Evolutionary conservation across 2,329 filamentous ascomycete species (phyloP), one percentile per base, ranked within the genome.

Genomic region (Phoma sp.): DNA sequence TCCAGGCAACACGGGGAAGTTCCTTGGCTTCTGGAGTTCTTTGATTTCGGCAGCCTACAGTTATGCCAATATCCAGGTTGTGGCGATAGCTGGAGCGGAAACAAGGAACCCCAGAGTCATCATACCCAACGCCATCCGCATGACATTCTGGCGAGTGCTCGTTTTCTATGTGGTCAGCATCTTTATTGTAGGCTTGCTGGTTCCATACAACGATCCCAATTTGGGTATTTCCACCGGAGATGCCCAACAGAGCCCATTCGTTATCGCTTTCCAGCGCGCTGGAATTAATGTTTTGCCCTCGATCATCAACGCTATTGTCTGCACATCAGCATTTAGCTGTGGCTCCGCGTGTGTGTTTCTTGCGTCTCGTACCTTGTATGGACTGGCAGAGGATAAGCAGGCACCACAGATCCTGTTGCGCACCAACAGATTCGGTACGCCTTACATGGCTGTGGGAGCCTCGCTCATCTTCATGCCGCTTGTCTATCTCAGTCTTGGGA

Each of bases 61-160:
- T 55, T 92, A 91, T 65, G 85, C 87, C 1, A 89, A 89, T 24
- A 92, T 89, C 1, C 89, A 93, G 71, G 80, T 92, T 14, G 88
- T 92, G 39, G 90, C 89, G 53, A 82, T 93, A 7, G 89, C 89
- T 7, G 89, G 89, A 4, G 90, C 89, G 24, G 90, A 93, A 74
- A 90, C 89, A 0, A 86, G 84, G 23, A 92, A 92, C 68, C 90
- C 90, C 4, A 83, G 89, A 57, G 91, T 96, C 73, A 91, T 90
- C 2, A 82, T 98, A 0, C 93, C 93, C 0, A 93, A 88, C 0
- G 93, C 93, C 23, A 87, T 96, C 68, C 96, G 96, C 77, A 93
- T 96, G 75, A 92, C 97, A 37, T 96, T 97, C 76, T 97, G 93
- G 92, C 88, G 93, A 67, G 96, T 96, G 69, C 86, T 87, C 3